Evolutionary conservation across 2,329 filamentous ascomycete genomes (phyloP).

Genomic region (Colletotrichum aenigma): DNA sequence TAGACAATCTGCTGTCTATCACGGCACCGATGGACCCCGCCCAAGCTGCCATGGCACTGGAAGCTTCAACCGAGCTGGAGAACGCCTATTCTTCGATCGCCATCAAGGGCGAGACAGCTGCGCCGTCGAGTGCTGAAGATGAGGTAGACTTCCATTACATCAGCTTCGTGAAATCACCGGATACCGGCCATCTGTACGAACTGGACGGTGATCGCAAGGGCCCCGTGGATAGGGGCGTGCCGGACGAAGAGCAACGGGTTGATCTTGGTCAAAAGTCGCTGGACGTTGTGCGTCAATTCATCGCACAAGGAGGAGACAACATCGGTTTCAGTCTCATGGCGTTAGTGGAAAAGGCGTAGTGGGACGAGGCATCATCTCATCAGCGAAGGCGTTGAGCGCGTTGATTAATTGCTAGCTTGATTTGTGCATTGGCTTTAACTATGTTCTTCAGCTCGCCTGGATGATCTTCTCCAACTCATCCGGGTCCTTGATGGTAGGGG

Average conservation of each 20-base stretch:
- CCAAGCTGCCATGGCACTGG: conserved; percentile 64
- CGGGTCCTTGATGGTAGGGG: conserved; percentile 72
- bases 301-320: conserved; percentile 28
- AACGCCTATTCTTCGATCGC: conserved; percentile 68
- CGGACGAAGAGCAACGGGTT: conserved; percentile 43
- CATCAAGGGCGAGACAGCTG: conserved; percentile 62
- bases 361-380: not conserved
- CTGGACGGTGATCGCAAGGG: conserved; percentile 72
- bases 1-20: conserved; percentile 64
- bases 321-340: conserved; percentile 35
- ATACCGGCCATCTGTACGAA: conserved; percentile 65
- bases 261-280: conserved; percentile 63
- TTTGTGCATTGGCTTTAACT: not conserved
- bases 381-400: not conserved
- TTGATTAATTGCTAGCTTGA: not conserved
- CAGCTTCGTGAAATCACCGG: conserved; percentile 66
- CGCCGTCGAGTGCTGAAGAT: conserved; percentile 63
- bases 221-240: conserved; percentile 56
- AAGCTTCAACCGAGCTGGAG: conserved; percentile 68
- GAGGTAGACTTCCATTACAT: conserved; percentile 74
- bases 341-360: conserved; percentile 22
- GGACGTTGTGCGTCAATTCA: conserved; percentile 46
- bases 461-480: conserved; percentile 61
- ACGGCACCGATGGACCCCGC: conserved; percentile 61
- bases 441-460: conserved; percentile 6